Evolutionary conservation across 1,284 basidiomycete species (phyloP).

Genomic region (Sanghuangporus sanghuang): DNA sequence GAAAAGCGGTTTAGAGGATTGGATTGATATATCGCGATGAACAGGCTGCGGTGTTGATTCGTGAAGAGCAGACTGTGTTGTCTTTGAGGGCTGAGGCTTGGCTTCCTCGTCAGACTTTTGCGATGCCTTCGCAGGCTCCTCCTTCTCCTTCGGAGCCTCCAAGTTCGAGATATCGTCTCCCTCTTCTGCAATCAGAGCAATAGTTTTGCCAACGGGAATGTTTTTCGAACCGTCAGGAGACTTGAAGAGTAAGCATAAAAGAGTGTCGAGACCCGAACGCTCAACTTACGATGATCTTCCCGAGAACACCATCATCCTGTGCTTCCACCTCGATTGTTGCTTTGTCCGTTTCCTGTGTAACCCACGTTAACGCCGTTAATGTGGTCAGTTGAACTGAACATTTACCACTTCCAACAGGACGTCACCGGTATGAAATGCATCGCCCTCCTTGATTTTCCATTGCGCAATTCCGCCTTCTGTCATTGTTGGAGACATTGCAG

Average conservation of each 20-base stretch:
- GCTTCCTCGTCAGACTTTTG: conserved; percentile 23
- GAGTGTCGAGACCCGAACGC: neutral
- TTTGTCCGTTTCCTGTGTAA: conserved; percentile 91
- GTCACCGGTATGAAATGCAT: conserved; percentile 80
- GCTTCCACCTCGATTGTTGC: conserved; percentile 99
- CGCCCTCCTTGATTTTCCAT: conserved; percentile 93
- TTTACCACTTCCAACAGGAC: conserved; percentile 91
- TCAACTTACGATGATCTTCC: conserved; percentile 79
- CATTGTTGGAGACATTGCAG: conserved; percentile 99
- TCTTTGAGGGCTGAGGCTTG: conserved; percentile 26
- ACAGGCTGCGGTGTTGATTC: conserved; percentile 26
- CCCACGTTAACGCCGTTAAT: conserved; percentile 8
- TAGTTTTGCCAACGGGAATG: conserved; percentile 82
- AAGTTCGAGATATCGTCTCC: conserved; percentile 91
- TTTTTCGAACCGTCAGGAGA: conserved; percentile 78
- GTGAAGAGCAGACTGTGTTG: conserved; percentile 19
- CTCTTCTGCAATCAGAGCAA: conserved; percentile 94
- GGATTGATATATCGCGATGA: conserved; percentile 29
- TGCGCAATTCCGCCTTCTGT: conserved; percentile 90
- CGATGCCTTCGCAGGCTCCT: conserved; percentile 33
- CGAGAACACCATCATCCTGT: conserved; percentile 91
- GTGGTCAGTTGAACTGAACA: conserved; percentile 21
- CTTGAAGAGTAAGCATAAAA: conserved; percentile 35
- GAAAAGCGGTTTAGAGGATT: conserved; percentile 62
- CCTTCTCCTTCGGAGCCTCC: conserved; percentile 64